A percentile compares a stretch with the other conserved stretches of the same genome.
These are phyloP conservation scores for Discostella stelligera DNA, from an alignment of 352 stramenopile genomes.

Conservation along the genomic window DNA sequence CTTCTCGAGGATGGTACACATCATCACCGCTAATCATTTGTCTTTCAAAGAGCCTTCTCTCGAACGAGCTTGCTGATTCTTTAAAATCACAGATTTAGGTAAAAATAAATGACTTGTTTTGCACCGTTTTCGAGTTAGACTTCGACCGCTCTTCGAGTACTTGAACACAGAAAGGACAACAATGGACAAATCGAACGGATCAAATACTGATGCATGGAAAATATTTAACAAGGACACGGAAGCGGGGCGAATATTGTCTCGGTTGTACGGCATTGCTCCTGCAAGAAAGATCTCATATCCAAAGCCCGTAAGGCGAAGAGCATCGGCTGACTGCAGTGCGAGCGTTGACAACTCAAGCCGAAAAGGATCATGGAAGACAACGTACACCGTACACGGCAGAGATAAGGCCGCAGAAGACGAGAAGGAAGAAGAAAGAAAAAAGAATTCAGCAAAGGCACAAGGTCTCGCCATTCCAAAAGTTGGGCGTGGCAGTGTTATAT, in stretches of 20 bases:
- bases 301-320: conserved; percentile 16
- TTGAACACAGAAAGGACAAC: conserved; percentile 6
- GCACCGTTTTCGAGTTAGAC: too few relatives aligned
- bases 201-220: conserved; percentile 21
- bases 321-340: background rate
- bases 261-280: conserved; percentile 28
- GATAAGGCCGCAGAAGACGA: conserved; percentile 13
- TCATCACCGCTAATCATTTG: conserved; percentile 42
- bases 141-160: too few relatives aligned
- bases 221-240: conserved; percentile 38
- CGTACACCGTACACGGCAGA: conserved; percentile 19
- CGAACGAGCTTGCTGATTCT: too few relatives aligned
- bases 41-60: too few relatives aligned
- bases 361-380: conserved; percentile 29
- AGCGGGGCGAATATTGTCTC: conserved; percentile 22
- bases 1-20: conserved; percentile 54
- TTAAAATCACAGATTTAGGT: too few relatives aligned
- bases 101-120: too few relatives aligned
- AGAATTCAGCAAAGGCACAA: conserved; percentile 12
- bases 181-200: conserved; percentile 2
- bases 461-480: conserved; percentile 25
- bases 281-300: conserved; percentile 21
- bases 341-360: background rate
- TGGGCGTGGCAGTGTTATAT: background rate
- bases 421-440: conserved; percentile 25